Base-by-base conservation (phyloP, 345 rosid species). In the Kandelia obovata region DNA sequence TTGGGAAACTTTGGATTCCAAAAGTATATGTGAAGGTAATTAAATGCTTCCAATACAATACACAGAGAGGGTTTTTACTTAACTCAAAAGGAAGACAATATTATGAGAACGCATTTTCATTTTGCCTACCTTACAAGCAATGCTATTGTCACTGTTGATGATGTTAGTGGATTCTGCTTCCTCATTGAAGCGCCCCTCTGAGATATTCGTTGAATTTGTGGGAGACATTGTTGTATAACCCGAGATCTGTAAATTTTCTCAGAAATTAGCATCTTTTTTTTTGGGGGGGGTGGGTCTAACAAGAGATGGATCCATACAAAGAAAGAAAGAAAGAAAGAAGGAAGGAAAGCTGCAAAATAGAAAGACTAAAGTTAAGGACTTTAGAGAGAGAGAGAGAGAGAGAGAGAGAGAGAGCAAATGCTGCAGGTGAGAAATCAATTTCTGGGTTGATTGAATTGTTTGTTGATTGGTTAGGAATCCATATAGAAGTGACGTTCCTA, bases 1-100 rank as follows among this genome's bases (percentile, higher is more conserved):
- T 43, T 51, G 58, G 65, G 74, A 31, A 76, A 67, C 85, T 78
- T 79, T 67, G 83, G 86, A 82, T 84, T 80, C 86, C 83, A 69
- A 67, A 68, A 74, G 66, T 62, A 52, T 32, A 63, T 17, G 62
- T 39, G 56, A 28, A 6, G 32, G 66, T 39, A 23, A 27, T 55
- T 56, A 37, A 47, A 28, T 46, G 58, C 30, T 53, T 32, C 63
- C 32, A 26, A 11, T 19, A 19, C 32, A 26, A 11, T 19, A 19
- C 20, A 34, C 21, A 23, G 6, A 10, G 16, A 56, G 1, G 59
- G 59, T 25, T 21, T 21, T 21, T 21, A 21, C 30, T 56, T 56
- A 23, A 25, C 25, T 55, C 17, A 25, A 56, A 56, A 16, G 13
- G 49, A 43, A 43, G 17, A 43, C 49, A 43, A 11, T 13, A 43